phyloP scores from a whole-genome alignment of 768 basidiomycete species.

The Rhodotorula diobovata region DNA sequence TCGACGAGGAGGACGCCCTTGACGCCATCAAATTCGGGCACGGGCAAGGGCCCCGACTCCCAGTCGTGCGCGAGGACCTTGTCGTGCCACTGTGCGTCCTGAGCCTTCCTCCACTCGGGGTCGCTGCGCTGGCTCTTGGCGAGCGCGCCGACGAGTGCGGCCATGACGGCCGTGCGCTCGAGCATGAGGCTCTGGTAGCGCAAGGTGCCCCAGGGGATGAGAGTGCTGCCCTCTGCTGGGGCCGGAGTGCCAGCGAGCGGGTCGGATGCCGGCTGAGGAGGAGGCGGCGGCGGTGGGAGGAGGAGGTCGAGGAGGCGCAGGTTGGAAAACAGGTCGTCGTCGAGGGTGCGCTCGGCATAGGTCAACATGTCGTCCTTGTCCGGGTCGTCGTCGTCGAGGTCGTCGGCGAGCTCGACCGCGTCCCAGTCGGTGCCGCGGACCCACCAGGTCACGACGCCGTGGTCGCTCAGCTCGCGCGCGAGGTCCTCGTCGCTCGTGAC shows the following conservation, averaged over 20 bases:
- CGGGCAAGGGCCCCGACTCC: conserved; percentile 18
- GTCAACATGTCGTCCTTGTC: conserved; percentile 5
- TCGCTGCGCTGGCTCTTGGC: conserved; percentile 32
- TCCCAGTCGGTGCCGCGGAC: conserved; percentile 21
- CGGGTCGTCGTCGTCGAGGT: conserved; percentile 3
- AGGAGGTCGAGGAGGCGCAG: conserved; percentile 38
- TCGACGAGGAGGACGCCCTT: conserved; percentile 37
- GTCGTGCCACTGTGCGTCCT: conserved; percentile 11
- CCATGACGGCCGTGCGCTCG: conserved; percentile 33
- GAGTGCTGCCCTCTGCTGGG: background rate
- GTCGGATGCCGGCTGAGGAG: too few relatives aligned
- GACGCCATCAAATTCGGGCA: conserved; percentile 14
- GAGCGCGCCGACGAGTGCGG: conserved; percentile 26
- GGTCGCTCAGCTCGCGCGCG: conserved; percentile 26
- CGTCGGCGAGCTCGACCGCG: conserved; percentile 12
- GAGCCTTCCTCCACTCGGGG: conserved; percentile 4
- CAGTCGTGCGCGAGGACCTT: conserved; percentile 28
- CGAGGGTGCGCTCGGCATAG: background rate
- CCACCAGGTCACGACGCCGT: conserved; percentile 34
- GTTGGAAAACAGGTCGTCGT: conserved; percentile 35
- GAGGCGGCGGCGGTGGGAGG: conserved; percentile 13
- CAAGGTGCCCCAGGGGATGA: conserved; percentile 37
- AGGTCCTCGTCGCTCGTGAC: conserved; percentile 35
- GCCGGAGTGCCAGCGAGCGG: too few relatives aligned
- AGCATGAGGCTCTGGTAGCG: conserved; percentile 39